A percentile compares a stretch with the other conserved stretches of the same genome.
These are phyloP conservation scores for Tulasnella sp. DNA, from an alignment of 768 basidiomycete genomes.

Conservation along the genomic window DNA sequence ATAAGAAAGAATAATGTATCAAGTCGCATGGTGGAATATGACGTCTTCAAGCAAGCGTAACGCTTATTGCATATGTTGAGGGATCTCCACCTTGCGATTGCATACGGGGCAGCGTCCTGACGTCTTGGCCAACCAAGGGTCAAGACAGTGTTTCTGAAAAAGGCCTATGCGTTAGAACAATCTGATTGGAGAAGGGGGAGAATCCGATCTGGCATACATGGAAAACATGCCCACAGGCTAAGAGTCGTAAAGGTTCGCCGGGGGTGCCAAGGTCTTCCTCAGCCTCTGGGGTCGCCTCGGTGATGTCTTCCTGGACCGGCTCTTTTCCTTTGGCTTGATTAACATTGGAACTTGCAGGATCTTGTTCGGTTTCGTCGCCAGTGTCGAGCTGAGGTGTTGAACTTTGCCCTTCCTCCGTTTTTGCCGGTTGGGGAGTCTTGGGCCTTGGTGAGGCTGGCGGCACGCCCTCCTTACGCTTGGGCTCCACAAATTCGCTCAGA, in stretches of 20 bases:
- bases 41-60: not conserved
- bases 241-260: slow-evolving; percentile 63
- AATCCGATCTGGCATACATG: slow-evolving; percentile 56
- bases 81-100: slow-evolving; percentile 61
- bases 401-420: not conserved
- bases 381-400: not conserved
- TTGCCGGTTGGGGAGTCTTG: not conserved
- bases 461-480: slow-evolving; percentile 36
- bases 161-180: slow-evolving; percentile 30
- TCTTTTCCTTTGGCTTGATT: slow-evolving; percentile 33
- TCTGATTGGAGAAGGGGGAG: slow-evolving; percentile 9
- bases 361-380: slow-evolving; percentile 30
- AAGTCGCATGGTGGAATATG: not conserved
- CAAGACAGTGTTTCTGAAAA: slow-evolving; percentile 74
- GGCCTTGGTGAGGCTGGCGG: not conserved
- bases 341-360: slow-evolving; percentile 40
- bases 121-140: slow-evolving; percentile 82
- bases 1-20: not conserved
- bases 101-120: slow-evolving; percentile 87
- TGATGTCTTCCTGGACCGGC: slow-evolving; percentile 31
- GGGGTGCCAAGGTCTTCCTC: slow-evolving; percentile 41
- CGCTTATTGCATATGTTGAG: not conserved
- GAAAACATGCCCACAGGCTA: slow-evolving; percentile 83
- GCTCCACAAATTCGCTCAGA: slow-evolving; percentile 79
- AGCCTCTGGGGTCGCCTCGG: slow-evolving; percentile 33